Conservation (phyloP, 371 early-diverging fungal species). For the Saksenaea oblongispora region DNA sequence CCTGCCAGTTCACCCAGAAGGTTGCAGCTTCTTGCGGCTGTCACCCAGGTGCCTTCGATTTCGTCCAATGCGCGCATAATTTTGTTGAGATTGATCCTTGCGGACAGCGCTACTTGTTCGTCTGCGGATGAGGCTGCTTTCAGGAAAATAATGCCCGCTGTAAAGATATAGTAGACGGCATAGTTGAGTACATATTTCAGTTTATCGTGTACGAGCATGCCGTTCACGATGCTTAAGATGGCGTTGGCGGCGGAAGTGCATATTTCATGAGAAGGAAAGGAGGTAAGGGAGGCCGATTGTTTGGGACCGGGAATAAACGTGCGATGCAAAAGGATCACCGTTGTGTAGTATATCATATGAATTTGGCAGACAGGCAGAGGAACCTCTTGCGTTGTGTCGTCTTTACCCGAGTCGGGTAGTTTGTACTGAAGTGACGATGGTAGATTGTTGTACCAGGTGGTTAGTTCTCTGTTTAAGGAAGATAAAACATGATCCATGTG, state of each 20-base stretch:
- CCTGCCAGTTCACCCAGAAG: conserved; percentile 29
- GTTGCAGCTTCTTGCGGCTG: conserved; percentile 21
- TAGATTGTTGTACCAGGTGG: conserved; percentile 45
- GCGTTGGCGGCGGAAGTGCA: conserved; percentile 44
- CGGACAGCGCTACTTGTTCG: conserved; percentile 14
- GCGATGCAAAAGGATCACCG: conserved; percentile 44
- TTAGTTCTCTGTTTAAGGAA: conserved; percentile 39
- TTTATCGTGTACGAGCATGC: conserved; percentile 15
- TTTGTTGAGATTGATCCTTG: conserved; percentile 27
- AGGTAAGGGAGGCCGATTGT: conserved; percentile 18
- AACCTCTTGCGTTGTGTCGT: conserved; percentile 9
- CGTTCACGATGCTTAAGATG: conserved; percentile 39
- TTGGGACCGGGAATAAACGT: conserved; percentile 42
- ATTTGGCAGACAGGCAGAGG: conserved; percentile 40
- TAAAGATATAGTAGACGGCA: conserved; percentile 19
- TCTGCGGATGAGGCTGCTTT: conserved; percentile 13
- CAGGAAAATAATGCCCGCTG: conserved; percentile 28
- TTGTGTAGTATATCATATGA: conserved; percentile 47
- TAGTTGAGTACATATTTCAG: conserved; percentile 20
- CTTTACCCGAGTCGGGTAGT: conserved; percentile 16
- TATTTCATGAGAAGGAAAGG: conserved; percentile 44
- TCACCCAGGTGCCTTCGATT: conserved; percentile 29
- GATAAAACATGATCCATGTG: conserved; percentile 38
- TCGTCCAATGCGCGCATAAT: conserved; percentile 31
- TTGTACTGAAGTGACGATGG: conserved; percentile 44